Evolutionary conservation across 805 yeast species (phyloP).

Genomic region (Ogataea degrootiae): DNA sequence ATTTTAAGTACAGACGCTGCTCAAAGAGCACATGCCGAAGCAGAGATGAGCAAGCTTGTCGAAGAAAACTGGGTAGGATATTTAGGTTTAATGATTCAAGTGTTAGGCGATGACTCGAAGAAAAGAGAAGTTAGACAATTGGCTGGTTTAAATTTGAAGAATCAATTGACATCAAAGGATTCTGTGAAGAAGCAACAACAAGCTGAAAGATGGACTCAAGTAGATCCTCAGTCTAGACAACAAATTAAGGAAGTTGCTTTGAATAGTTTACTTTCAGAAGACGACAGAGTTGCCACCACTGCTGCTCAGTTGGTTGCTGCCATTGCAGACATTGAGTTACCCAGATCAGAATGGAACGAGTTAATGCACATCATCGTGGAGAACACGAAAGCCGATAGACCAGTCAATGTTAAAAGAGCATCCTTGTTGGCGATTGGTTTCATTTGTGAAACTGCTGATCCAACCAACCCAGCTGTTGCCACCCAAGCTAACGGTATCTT

Average conservation of each 20-base stretch:
- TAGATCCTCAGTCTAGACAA: slow-evolving; percentile 50
- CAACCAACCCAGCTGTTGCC: slow-evolving; percentile 67
- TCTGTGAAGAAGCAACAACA: slow-evolving; percentile 49
- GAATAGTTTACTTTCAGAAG: slow-evolving; percentile 55
- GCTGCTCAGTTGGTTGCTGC: slow-evolving; percentile 95
- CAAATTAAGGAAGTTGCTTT: slow-evolving; percentile 66
- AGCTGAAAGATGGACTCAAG: slow-evolving; percentile 68
- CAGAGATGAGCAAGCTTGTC: slow-evolving; percentile 66
- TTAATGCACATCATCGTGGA: slow-evolving; percentile 79
- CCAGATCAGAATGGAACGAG: slow-evolving; percentile 83
- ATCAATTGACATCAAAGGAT: slow-evolving; percentile 83
- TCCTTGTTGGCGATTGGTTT: slow-evolving; percentile 88
- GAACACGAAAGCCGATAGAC: slow-evolving; percentile 75
- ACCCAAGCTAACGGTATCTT: slow-evolving; percentile 87
- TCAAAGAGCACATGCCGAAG: slow-evolving; percentile 73
- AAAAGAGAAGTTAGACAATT: slow-evolving; percentile 82
- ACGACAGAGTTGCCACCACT: slow-evolving; percentile 77
- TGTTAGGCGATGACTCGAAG: slow-evolving; percentile 59
- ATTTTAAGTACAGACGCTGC: slow-evolving; percentile 62
- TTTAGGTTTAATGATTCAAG: slow-evolving; percentile 62
- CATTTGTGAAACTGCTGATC: slow-evolving; percentile 93
- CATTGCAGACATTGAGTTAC: slow-evolving; percentile 93
- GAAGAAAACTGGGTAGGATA: slow-evolving; percentile 73
- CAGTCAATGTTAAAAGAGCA: slow-evolving; percentile 78
- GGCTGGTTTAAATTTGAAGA: slow-evolving; percentile 85